Conservation (phyloP, 2,329 filamentous ascomycete genomes). For the Botryotinia globosa region DNA sequence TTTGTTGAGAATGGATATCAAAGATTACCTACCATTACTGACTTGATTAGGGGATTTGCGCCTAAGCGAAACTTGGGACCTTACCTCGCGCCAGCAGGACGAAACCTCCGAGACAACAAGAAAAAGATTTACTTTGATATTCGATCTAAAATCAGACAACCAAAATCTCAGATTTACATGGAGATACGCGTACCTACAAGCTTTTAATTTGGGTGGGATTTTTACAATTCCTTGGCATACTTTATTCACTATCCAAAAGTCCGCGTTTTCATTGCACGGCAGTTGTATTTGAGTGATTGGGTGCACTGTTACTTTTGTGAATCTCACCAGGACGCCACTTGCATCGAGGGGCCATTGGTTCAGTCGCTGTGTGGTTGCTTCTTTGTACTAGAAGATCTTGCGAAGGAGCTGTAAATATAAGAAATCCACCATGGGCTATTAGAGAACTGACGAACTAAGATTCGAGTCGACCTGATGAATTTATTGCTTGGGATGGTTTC, state of each 20-base stretch:
- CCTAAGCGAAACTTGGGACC: background rate
- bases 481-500: no score
- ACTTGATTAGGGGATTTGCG: background rate
- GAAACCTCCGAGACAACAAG: background rate
- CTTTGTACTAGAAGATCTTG: slow-evolving; percentile 31
- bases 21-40: background rate
- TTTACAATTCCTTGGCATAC: background rate
- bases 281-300: background rate
- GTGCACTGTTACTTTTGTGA: background rate
- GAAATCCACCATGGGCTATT: slow-evolving; percentile 38
- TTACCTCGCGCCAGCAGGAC: background rate
- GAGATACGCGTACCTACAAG: background rate
- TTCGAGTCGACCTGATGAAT: no score
- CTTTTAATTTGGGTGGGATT: background rate
- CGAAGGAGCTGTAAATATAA: slow-evolving; percentile 23
- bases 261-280: background rate
- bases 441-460: no score
- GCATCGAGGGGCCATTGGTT: slow-evolving; percentile 40
- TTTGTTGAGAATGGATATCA: background rate
- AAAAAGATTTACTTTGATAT: background rate
- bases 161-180: background rate
- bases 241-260: background rate
- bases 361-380: slow-evolving; percentile 39
- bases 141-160: background rate
- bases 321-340: slow-evolving; percentile 54